Evolutionary conservation across 129 eudicot genomes (phyloP).

Genomic region (Ambrosia artemisiifolia): DNA sequence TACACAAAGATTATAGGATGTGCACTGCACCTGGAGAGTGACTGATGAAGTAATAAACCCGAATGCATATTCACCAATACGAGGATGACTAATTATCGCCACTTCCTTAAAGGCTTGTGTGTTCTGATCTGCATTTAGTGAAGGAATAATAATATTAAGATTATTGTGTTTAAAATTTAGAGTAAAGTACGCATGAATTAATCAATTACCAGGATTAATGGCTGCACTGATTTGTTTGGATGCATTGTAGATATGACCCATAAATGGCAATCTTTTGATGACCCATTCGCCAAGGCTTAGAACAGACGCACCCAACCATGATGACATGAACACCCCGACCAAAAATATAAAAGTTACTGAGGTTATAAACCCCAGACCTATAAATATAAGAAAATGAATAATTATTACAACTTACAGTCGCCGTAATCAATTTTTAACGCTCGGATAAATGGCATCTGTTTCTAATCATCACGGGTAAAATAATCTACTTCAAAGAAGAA

Average conservation of each 20-base stretch:
- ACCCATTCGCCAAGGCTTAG: constrained; percentile 79
- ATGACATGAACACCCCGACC: constrained; percentile 86
- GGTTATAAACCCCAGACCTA: constrained; percentile 75
- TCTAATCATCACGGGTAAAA: background rate
- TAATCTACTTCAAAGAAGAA: background rate
- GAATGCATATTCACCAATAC: constrained; percentile 89
- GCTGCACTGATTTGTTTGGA: constrained; percentile 89
- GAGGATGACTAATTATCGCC: constrained; percentile 84
- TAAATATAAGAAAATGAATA: constrained; percentile 2
- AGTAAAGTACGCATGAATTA: background rate
- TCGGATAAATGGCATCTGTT: background rate
- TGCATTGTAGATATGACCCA: constrained; percentile 75
- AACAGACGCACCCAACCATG: constrained; percentile 89
- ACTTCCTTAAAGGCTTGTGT: constrained; percentile 85
- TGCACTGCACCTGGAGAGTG: constrained; percentile 67
- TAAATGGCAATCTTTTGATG: constrained; percentile 77
- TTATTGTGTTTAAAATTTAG: background rate
- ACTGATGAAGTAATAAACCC: constrained; percentile 90
- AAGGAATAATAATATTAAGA: constrained; percentile 2
- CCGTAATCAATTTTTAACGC: background rate
- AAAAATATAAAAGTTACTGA: constrained; percentile 76
- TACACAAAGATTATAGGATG: background rate
- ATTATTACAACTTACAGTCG: background rate
- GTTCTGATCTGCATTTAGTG: constrained; percentile 62
- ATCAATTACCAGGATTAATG: constrained; percentile 64